Percentiles rank a stretch among this genome's conserved stretches.
These are phyloP conservation scores for Eucommia ulmoides DNA, from an alignment of 257 asterid species.

Conservation along the genomic window DNA sequence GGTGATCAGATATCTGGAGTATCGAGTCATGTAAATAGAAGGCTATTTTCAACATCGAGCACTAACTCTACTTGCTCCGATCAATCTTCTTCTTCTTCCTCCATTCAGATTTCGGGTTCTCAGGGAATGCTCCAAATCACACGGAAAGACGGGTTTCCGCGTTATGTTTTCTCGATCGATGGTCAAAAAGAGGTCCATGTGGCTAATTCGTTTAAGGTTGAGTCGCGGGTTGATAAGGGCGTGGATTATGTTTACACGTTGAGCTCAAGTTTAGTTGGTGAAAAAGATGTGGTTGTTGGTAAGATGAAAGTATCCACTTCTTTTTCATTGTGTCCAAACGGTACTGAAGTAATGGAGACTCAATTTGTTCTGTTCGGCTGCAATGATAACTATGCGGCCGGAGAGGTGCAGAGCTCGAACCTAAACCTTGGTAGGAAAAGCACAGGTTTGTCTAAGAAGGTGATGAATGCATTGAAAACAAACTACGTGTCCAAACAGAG, in stretches of 20 bases:
- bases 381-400: conserved; percentile 14
- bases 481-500: conserved; percentile 32
- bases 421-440: conserved; percentile 28
- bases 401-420: conserved; percentile 25
- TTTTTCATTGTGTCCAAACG: conserved; percentile 29
- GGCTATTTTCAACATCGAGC: conserved; percentile 50
- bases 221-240: conserved; percentile 31
- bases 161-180: conserved; percentile 52
- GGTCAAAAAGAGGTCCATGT: conserved; percentile 55
- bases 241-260: conserved; percentile 63
- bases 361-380: conserved; percentile 45
- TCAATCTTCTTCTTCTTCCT: conserved; percentile 37
- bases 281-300: conserved; percentile 44
- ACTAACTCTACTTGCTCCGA: conserved; percentile 49
- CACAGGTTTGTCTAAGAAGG: conserved; percentile 36
- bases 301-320: conserved; percentile 72
- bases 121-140: conserved; percentile 79
- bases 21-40: conserved; percentile 23
- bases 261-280: conserved; percentile 30
- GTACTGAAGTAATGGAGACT: conserved; percentile 47
- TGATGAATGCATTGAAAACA: conserved; percentile 37
- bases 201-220: conserved; percentile 32
- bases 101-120: conserved; percentile 17
- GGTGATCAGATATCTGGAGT: conserved; percentile 18
- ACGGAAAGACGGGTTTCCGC: conserved; percentile 62